A percentile compares a stretch with the other conserved stretches of the same genome.
phyloP scores from a whole-genome alignment of 257 asterid genomes.

The Solanum bulbocastanum region DNA sequence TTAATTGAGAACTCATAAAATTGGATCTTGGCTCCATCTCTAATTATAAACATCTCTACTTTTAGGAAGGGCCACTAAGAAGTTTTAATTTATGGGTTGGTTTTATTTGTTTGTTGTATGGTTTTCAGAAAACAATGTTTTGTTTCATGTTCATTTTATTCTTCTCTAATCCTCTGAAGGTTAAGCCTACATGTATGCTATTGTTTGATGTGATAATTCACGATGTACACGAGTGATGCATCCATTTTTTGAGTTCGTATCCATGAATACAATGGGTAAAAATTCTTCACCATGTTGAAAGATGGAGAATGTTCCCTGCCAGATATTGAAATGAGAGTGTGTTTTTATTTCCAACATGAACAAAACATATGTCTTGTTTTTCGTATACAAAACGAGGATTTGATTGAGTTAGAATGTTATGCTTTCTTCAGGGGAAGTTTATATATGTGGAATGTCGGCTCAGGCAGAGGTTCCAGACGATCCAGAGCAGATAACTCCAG shows the following conservation, averaged over 20 bases:
- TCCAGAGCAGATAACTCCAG: conserved; percentile 60
- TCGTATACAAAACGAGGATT: not conserved
- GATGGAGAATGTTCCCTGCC: not conserved
- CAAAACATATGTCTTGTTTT: not conserved
- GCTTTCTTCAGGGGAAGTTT: conserved; percentile 65
- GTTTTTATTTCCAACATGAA: not conserved
- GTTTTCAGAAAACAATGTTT: too few species aligned
- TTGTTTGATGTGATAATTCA: not conserved
- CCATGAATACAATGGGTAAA: not conserved
- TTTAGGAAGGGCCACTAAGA: not conserved
- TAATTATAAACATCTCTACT: not conserved
- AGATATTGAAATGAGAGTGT: not conserved
- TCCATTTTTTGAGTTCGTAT: not conserved
- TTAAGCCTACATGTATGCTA: not conserved
- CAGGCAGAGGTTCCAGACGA: conserved; percentile 82
- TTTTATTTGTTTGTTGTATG: not conserved
- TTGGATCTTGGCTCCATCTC: not conserved
- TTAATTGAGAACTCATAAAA: not conserved
- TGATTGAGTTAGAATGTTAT: not conserved
- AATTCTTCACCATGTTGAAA: not conserved
- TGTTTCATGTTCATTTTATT: not conserved
- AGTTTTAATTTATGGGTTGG: not conserved
- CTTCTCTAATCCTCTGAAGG: not conserved
- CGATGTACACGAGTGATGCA: not conserved
- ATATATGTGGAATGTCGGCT: conserved; percentile 85